A percentile compares a stretch with the other conserved stretches of the same genome.
Conservation (phyloP, 2,329 filamentous ascomycete genomes). For the Exophiala phaeomuriformis region DNA sequence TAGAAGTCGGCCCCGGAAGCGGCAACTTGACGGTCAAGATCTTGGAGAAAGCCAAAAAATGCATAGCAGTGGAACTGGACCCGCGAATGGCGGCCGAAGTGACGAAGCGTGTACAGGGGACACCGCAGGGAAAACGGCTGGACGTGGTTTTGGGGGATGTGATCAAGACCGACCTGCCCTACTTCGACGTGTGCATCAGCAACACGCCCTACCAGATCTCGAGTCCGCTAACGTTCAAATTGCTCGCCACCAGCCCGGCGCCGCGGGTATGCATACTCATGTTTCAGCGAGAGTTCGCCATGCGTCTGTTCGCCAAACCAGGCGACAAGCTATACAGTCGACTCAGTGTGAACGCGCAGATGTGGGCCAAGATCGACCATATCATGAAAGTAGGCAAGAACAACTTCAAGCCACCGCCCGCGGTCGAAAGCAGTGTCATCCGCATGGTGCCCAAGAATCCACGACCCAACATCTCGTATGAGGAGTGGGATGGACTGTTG, state of each 20-base stretch:
- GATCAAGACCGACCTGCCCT: slow-evolving; percentile 75
- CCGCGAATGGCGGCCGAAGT: slow-evolving; percentile 94
- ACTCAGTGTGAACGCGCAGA: slow-evolving; percentile 88
- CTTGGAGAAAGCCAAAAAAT: slow-evolving; percentile 74
- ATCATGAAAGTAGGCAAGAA: slow-evolving; percentile 93
- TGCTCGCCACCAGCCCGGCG: slow-evolving; percentile 72
- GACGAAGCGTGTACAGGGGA: slow-evolving; percentile 87
- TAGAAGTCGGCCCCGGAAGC: slow-evolving; percentile 87
- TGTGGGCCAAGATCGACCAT: slow-evolving; percentile 66
- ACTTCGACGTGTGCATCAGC: slow-evolving; percentile 76
- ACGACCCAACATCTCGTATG: slow-evolving; percentile 79
- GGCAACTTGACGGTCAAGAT: slow-evolving; percentile 87
- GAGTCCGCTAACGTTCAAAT: slow-evolving; percentile 82
- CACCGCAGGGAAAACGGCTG: slow-evolving; percentile 71
- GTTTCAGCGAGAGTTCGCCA: slow-evolving; percentile 93
- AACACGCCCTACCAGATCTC: slow-evolving; percentile 79
- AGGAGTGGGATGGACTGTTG: slow-evolving; percentile 89
- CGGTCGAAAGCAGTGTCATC: slow-evolving; percentile 86
- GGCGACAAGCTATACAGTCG: slow-evolving; percentile 84
- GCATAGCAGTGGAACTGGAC: slow-evolving; percentile 84
- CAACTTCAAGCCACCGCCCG: slow-evolving; percentile 91
- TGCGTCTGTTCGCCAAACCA: slow-evolving; percentile 78
- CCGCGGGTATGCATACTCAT: slow-evolving; percentile 83
- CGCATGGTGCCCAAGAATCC: slow-evolving; percentile 82
- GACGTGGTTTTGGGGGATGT: slow-evolving; percentile 88